These are phyloP conservation scores for Neolentinus lepideus DNA, from an alignment of 1,284 basidiomycete genomes.

Conservation along the genomic window DNA sequence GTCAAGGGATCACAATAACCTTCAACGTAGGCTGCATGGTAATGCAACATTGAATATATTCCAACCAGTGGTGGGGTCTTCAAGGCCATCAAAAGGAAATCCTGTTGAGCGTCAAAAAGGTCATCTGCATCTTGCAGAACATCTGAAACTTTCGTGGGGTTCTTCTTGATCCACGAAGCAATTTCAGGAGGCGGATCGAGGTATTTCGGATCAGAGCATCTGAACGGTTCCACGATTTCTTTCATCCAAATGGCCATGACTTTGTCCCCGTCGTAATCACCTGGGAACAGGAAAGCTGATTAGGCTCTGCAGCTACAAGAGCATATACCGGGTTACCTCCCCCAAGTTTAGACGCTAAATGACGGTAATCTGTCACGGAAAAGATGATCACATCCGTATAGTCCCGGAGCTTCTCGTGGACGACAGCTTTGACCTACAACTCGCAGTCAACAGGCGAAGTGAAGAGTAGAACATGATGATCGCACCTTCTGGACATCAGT, in stretches of 20 bases:
- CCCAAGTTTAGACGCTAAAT: conserved; percentile 32
- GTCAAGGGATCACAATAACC: conserved; percentile 45
- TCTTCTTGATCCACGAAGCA: conserved; percentile 18
- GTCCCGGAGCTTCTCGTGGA: conserved; percentile 21
- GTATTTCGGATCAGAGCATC: conserved; percentile 29
- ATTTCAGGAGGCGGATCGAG: neutral
- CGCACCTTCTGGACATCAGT: conserved; percentile 44
- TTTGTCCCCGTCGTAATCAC: conserved; percentile 40
- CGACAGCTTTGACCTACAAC: conserved; percentile 21
- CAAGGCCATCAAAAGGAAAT: conserved; percentile 40
- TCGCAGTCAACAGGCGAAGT: neutral
- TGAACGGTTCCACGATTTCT: conserved; percentile 40
- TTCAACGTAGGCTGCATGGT: conserved; percentile 38
- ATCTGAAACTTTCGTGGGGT: conserved; percentile 35
- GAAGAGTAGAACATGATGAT: neutral
- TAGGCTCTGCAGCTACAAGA: neutral
- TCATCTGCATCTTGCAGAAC: conserved; percentile 32
- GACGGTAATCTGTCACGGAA: conserved; percentile 27
- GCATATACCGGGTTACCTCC: conserved; percentile 23
- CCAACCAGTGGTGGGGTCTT: conserved; percentile 40
- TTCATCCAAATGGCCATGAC: conserved; percentile 32
- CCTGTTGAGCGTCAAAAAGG: conserved; percentile 35
- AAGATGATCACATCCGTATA: conserved; percentile 36
- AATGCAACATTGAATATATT: conserved; percentile 50
- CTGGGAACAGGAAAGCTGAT: conserved; percentile 13